Conservation (phyloP, 257 asterid genomes). For the Petunia axillaris region DNA sequence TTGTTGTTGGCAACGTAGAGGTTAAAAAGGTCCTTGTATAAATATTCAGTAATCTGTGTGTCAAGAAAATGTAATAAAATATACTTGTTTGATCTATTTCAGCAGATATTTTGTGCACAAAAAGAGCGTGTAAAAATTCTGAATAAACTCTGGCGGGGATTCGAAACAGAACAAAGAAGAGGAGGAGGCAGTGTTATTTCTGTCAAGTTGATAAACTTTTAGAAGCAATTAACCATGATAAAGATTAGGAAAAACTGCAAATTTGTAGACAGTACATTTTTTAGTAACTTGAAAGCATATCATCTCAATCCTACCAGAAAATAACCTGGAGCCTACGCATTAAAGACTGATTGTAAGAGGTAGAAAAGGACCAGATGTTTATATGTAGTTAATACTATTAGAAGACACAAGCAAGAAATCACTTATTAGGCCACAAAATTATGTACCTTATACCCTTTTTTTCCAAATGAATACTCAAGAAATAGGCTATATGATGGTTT, state of each 20-base stretch:
- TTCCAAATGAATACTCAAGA: no score
- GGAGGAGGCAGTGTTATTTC: neutral
- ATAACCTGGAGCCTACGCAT: neutral
- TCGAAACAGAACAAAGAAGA: neutral
- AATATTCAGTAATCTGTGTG: neutral
- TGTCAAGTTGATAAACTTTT: neutral
- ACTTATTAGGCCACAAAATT: no score
- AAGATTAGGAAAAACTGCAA: neutral
- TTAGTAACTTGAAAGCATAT: neutral
- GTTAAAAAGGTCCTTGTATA: neutral
- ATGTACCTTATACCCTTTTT: no score
- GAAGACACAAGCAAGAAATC: no score
- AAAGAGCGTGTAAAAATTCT: neutral
- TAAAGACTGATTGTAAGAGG: no score
- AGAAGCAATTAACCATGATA: neutral
- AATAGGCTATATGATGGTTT: no score
- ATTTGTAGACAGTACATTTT: no score
- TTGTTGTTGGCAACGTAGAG: neutral
- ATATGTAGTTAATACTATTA: no score
- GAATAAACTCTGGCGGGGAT: neutral
- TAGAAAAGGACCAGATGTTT: neutral
- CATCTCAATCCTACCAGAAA: no score
- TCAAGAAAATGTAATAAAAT: neutral
- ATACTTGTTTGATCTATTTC: neutral
- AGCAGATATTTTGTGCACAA: constrained; percentile 5